Evolutionary conservation across 2,329 filamentous ascomycete species (phyloP).

Genomic region (Emergomyces africanus): DNA sequence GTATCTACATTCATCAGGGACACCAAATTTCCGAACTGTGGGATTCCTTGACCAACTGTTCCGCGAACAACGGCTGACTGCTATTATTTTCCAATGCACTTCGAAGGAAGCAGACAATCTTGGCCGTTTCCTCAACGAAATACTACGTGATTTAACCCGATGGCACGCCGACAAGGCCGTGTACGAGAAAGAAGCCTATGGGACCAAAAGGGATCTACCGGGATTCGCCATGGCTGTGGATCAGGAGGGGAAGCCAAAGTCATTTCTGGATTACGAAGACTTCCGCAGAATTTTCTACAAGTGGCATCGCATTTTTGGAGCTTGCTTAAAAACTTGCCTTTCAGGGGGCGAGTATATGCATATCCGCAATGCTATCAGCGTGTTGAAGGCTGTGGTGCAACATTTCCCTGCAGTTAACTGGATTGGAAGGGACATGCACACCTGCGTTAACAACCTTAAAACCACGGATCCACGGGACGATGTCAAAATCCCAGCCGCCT

Average conservation of each 20-base stretch:
- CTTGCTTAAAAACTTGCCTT: conserved; percentile 69
- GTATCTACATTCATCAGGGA: conserved; percentile 71
- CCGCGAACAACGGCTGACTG: conserved; percentile 63
- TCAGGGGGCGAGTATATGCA: conserved; percentile 88
- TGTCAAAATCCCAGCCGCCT: conserved; percentile 38
- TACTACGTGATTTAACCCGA: conserved; percentile 62
- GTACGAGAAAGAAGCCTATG: conserved; percentile 75
- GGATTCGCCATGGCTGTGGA: conserved; percentile 70
- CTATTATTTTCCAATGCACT: conserved; percentile 79
- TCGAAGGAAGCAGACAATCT: conserved; percentile 84
- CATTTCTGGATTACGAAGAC: conserved; percentile 68
- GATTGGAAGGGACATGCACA: conserved; percentile 49
- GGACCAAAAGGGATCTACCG: conserved; percentile 49
- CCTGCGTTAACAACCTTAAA: conserved; percentile 30
- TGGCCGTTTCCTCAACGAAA: conserved; percentile 76
- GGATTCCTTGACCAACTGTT: conserved; percentile 76
- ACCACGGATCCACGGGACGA: conserved; percentile 34
- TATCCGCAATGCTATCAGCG: conserved; percentile 85
- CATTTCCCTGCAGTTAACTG: conserved; percentile 83
- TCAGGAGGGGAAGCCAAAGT: conserved; percentile 54
- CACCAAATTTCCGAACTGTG: conserved; percentile 76
- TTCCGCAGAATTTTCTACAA: conserved; percentile 77
- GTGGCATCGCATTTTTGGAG: conserved; percentile 77
- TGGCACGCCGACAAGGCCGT: conserved; percentile 70
- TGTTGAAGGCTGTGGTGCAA: conserved; percentile 68